Percentiles rank a stretch among this genome's conserved stretches.
Evolutionary conservation across 345 rosid species (phyloP).

Genomic region (Aegle marmelos): DNA sequence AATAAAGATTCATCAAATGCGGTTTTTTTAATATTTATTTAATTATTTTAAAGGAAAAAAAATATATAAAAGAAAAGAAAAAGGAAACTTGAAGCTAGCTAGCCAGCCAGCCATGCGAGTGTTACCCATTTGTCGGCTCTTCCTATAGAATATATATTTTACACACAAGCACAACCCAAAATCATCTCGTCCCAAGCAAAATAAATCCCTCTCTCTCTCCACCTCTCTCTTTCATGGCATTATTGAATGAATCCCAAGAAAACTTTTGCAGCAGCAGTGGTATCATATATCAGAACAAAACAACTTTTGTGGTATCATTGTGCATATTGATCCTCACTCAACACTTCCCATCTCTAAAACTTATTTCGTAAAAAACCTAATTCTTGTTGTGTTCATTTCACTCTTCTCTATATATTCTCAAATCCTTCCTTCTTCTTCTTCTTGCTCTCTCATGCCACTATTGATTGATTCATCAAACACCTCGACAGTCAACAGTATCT

Average conservation of each 20-base stretch:
- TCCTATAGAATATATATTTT: constrained; percentile 2
- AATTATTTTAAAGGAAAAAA: background rate
- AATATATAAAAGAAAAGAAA: background rate
- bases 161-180: too few relatives aligned
- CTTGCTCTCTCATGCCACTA: background rate
- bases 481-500: constrained; percentile 3
- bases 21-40: too few relatives aligned
- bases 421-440: too few relatives aligned
- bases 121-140: constrained; percentile 7
- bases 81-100: constrained; percentile 4
- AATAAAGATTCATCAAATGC: background rate
- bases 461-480: background rate
- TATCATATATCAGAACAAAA: too few relatives aligned
- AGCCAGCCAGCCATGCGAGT: background rate
- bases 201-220: background rate
- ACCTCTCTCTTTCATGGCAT: constrained; percentile 1
- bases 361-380: too few relatives aligned
- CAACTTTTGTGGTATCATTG: background rate
- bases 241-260: constrained; percentile 1
- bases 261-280: too few relatives aligned
- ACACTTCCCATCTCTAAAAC: too few relatives aligned
- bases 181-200: background rate
- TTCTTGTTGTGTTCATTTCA: too few relatives aligned
- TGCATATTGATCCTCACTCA: background rate
- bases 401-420: too few relatives aligned